These are phyloP conservation scores for Obelidium mucronatum DNA, from an alignment of 192 early-diverging fungal genomes.

Conservation along the genomic window DNA sequence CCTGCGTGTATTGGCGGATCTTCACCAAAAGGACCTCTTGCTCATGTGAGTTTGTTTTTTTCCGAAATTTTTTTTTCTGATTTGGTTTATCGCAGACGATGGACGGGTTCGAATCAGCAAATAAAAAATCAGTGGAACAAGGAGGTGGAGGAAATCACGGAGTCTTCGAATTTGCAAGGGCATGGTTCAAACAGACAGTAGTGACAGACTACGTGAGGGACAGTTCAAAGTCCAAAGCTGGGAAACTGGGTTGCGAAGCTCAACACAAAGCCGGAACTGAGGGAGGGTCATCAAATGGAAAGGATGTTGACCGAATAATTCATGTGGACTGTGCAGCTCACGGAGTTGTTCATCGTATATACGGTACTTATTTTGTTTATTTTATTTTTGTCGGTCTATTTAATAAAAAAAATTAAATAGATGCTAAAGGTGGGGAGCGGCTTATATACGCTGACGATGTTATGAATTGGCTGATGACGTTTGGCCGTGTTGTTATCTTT, in stretches of 20 bases:
- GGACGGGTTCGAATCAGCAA: slow-evolving; percentile 10
- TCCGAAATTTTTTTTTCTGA: neutral
- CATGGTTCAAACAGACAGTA: neutral
- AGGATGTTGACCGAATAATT: slow-evolving; percentile 16
- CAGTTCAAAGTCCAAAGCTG: neutral
- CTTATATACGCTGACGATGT: neutral
- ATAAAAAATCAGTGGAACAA: neutral
- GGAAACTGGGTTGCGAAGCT: neutral
- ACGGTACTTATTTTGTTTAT: neutral
- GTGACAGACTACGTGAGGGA: neutral
- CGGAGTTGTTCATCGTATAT: neutral
- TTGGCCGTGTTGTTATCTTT: neutral
- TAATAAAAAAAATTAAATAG: neutral
- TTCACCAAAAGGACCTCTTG: neutral
- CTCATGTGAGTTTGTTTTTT: neutral
- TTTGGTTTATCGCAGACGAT: neutral
- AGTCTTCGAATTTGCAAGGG: neutral
- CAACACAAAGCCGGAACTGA: neutral
- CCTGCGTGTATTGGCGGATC: neutral
- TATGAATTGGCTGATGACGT: neutral
- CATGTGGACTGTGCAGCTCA: slow-evolving; percentile 6
- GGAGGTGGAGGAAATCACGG: slow-evolving; percentile 10
- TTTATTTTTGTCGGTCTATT: neutral
- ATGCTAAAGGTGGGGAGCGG: neutral
- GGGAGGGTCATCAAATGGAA: neutral